Evolutionary conservation across 768 basidiomycete species (phyloP), one percentile per base, ranked within the genome.

Genomic region (Xerocomus spinulosus): DNA sequence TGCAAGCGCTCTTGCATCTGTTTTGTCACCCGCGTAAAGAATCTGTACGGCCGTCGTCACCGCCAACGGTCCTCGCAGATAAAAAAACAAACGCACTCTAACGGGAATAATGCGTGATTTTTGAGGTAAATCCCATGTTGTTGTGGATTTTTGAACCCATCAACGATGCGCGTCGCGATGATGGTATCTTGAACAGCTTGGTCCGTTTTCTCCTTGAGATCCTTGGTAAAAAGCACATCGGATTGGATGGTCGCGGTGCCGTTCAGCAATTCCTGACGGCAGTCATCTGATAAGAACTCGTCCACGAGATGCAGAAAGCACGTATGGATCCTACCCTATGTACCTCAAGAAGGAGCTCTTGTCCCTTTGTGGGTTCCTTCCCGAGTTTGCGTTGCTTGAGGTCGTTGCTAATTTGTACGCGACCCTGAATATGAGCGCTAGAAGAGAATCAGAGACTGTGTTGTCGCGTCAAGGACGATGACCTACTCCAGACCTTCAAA

Each of bases 101-200:
- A 69, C 20, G 89, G 89, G 67, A 91, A 92, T n/a, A 72, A 74
- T 3, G 89, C 85, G 50, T 89, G 80, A 42, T 85, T 85, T 60
- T 87, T 89, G 42, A 90, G 69, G 65, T 86, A 81, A 20, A 74
- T 74, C 18, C 78, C 81, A 49, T 81, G 77, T 56, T 81, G 80
- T 48, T 89, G 86, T 3, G 85, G 84, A 58, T 84, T 85, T 52
- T 75, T 78, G 69, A 85, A 87, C 7, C 82, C 88, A 54, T 90
- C 88, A 40, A 92, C 73, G 46, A 91, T 83, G 24, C 81, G 80
- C 8, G 80, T 88, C 3, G 86, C 81, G 23, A 82, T 73, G 44
- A 91, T 88, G 20, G 83, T 87, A 56, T 92, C 90, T 67, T 87
- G 81, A 23, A 89, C 82, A 0, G 85, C 78, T 65, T 85, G 82